Evolutionary conservation across 1,284 basidiomycete genomes (phyloP).

Genomic region (Sphagnurus paluster): DNA sequence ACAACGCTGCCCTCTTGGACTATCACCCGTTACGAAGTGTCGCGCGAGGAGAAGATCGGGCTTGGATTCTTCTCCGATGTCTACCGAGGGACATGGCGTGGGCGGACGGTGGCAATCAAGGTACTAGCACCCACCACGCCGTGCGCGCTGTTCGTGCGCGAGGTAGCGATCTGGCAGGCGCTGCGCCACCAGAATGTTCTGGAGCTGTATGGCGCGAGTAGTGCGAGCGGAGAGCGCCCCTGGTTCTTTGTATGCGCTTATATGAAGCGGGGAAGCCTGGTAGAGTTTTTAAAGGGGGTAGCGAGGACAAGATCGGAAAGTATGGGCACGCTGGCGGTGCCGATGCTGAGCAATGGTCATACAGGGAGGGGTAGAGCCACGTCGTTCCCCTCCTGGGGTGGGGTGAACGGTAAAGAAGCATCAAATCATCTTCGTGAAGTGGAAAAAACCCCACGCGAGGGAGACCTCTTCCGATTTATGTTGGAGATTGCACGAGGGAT

Average conservation of each 20-base stretch:
- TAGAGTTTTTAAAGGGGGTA: constrained; percentile 37
- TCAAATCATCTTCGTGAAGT: too few species aligned
- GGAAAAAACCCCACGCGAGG: constrained; percentile 30
- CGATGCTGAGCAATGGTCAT: neutral
- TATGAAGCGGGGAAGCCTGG: constrained; percentile 46
- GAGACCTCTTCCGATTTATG: constrained; percentile 58
- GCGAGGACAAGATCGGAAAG: too few species aligned
- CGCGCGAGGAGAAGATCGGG: constrained; percentile 62
- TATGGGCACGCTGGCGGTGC: constrained; percentile 9
- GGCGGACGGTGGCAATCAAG: constrained; percentile 61
- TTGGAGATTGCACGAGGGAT: constrained; percentile 76
- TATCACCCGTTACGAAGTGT: constrained; percentile 72
- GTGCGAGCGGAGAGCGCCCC: constrained; percentile 53
- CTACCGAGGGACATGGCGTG: constrained; percentile 64
- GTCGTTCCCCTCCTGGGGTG: neutral
- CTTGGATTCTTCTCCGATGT: constrained; percentile 72
- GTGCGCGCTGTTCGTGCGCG: constrained; percentile 48
- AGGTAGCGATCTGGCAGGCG: constrained; percentile 52
- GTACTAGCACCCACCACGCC: constrained; percentile 50
- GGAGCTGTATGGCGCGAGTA: constrained; percentile 60
- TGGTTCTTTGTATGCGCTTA: constrained; percentile 75
- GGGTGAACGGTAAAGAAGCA: constrained; percentile 1
- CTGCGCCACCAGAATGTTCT: constrained; percentile 56
- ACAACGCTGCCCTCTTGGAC: constrained; percentile 66
- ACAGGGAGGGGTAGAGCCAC: neutral